Conservation (phyloP, 2,329 filamentous ascomycete genomes). For the Metarhizium album region DNA sequence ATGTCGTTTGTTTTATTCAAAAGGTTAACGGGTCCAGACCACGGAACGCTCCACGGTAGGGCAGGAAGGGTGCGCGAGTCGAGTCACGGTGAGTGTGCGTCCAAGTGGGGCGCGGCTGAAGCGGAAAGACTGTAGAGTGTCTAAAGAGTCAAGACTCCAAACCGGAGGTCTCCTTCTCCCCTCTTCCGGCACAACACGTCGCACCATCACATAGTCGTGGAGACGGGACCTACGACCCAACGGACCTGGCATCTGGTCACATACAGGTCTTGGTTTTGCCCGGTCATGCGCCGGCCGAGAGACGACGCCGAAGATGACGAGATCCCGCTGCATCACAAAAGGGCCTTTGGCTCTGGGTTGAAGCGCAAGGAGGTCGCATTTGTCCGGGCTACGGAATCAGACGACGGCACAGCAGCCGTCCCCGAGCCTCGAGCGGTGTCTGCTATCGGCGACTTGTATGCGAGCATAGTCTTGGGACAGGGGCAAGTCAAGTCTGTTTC, state of each 20-base stretch:
- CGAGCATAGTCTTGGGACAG: constrained; percentile 53
- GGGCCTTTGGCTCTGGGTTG: constrained; percentile 45
- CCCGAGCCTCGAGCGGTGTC: constrained; percentile 13
- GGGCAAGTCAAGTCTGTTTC: constrained; percentile 5
- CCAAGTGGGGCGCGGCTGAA: too few relatives aligned
- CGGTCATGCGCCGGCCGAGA: constrained; percentile 17
- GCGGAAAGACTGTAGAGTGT: too few relatives aligned
- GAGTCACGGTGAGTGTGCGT: too few relatives aligned
- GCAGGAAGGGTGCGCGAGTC: too few relatives aligned
- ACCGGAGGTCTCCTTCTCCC: not conserved
- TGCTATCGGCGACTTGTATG: constrained; percentile 48
- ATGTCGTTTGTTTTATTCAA: too few relatives aligned
- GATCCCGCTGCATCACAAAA: constrained; percentile 40
- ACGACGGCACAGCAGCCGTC: constrained; percentile 17
- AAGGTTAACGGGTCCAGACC: too few relatives aligned
- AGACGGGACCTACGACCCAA: not conserved
- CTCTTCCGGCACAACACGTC: not conserved
- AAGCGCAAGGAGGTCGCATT: constrained; percentile 45
- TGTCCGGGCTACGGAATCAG: constrained; percentile 39
- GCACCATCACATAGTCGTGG: not conserved
- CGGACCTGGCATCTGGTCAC: not conserved
- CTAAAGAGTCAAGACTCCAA: too few relatives aligned
- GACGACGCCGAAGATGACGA: constrained; percentile 22
- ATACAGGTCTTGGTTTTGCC: not conserved
- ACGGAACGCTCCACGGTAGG: too few relatives aligned